phyloP scores from a whole-genome alignment of 2,329 filamentous ascomycete genomes.

The Colletotrichum lindemuthianum region DNA sequence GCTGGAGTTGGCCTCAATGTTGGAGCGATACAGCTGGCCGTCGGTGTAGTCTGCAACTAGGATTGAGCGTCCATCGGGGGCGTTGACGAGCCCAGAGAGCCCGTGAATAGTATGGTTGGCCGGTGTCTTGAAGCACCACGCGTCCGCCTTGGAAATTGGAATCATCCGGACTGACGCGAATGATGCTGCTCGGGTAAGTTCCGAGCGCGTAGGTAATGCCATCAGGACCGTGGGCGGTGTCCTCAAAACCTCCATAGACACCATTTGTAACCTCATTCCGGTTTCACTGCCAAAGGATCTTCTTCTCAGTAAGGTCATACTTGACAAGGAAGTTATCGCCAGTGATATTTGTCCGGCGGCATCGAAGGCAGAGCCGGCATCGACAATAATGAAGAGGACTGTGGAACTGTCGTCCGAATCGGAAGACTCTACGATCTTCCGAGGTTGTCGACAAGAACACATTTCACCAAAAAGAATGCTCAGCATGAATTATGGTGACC shows the following conservation, averaged over 20 bases:
- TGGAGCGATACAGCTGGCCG: constrained; percentile 48
- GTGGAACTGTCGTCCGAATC: too few species aligned
- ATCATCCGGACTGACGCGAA: constrained; percentile 46
- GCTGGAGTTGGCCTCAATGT: constrained; percentile 37
- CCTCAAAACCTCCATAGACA: constrained; percentile 50
- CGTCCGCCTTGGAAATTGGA: constrained; percentile 33
- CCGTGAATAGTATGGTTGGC: constrained; percentile 41
- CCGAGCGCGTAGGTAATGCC: constrained; percentile 51
- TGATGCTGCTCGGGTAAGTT: constrained; percentile 49
- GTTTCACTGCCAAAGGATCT: constrained; percentile 46
- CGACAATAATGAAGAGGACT: constrained; percentile 48
- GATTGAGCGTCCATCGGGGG: constrained; percentile 38
- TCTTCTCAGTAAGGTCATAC: constrained; percentile 42
- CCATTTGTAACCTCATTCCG: constrained; percentile 43
- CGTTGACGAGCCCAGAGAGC: constrained; percentile 26
- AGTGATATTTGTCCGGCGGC: constrained; percentile 47
- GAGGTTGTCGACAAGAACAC: too few species aligned
- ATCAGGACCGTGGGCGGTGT: constrained; percentile 48
- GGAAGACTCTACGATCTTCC: too few species aligned
- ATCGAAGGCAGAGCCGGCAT: constrained; percentile 48
- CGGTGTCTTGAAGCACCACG: constrained; percentile 46
- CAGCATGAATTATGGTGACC: too few species aligned
- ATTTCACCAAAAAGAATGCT: too few species aligned
- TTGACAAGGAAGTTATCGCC: constrained; percentile 51
- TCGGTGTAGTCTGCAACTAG: constrained; percentile 45